Conservation (phyloP, 2,329 filamentous ascomycete species). For the Chaetothyriales sp. region DNA sequence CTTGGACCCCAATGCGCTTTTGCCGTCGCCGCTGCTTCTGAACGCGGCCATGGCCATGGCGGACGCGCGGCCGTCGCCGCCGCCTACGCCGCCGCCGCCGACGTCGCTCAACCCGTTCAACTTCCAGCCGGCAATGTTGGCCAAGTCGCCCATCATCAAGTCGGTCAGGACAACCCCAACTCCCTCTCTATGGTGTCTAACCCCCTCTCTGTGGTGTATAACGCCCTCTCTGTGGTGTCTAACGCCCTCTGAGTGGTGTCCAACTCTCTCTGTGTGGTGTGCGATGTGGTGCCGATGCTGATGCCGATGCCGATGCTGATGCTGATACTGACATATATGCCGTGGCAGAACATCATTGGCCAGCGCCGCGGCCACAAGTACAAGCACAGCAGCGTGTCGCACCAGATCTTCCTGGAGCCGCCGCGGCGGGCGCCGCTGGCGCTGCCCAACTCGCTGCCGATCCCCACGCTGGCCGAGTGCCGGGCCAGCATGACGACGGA, state of each 20-base stretch:
- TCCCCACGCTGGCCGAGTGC: conserved; percentile 79
- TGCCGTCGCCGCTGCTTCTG: conserved; percentile 22
- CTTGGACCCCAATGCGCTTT: conserved; percentile 35
- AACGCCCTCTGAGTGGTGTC: no score
- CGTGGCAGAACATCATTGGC: conserved; percentile 55
- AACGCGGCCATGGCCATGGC: background rate
- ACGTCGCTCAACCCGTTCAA: conserved; percentile 65
- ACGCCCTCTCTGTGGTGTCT: no score
- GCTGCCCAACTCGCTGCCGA: conserved; percentile 78
- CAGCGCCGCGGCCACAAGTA: conserved; percentile 93
- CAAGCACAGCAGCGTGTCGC: conserved; percentile 90
- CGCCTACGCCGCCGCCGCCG: conserved; percentile 20
- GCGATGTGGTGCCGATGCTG: background rate
- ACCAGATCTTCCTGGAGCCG: conserved; percentile 93
- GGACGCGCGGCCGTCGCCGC: conserved; percentile 2
- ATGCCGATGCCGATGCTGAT: conserved; percentile 2
- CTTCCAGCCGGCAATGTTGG: conserved; percentile 72
- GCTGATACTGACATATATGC: background rate
- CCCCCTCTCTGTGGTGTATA: no score
- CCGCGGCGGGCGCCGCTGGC: conserved; percentile 72
- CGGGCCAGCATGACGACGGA: conserved; percentile 80
- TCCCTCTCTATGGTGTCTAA: background rate
- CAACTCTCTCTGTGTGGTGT: background rate
- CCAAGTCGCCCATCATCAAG: conserved; percentile 57
- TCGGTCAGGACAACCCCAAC: conserved; percentile 46